Percentiles rank a stretch among this genome's conserved stretches.
phyloP scores from a whole-genome alignment of 768 basidiomycete genomes.

The Phlegmacium glaucopus region DNA sequence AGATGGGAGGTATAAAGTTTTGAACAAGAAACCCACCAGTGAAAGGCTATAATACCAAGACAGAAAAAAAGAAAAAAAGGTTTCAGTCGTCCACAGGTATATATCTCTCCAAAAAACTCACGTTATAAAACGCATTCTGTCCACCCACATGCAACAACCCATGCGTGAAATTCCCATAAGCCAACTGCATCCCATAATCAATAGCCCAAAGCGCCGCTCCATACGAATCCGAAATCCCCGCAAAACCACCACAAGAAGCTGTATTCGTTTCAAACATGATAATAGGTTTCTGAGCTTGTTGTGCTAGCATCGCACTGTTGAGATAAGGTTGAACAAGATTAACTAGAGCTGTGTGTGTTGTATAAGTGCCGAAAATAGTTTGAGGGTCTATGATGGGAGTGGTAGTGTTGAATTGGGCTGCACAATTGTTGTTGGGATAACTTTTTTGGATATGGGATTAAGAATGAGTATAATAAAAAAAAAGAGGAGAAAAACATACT shows the following conservation, averaged over 20 bases:
- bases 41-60: constrained; percentile 45
- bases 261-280: constrained; percentile 74
- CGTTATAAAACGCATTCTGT: constrained; percentile 66
- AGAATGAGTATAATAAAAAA: neutral
- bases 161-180: constrained; percentile 52
- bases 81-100: constrained; percentile 20
- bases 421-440: constrained; percentile 57
- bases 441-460: too few species aligned
- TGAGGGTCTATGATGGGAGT: constrained; percentile 37
- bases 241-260: constrained; percentile 67
- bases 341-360: constrained; percentile 55
- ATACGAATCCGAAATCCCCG: constrained; percentile 59
- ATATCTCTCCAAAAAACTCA: constrained; percentile 24
- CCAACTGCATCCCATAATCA: constrained; percentile 64
- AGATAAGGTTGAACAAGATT: constrained; percentile 51
- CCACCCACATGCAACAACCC: constrained; percentile 62
- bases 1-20: neutral
- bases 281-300: constrained; percentile 41
- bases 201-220: constrained; percentile 64
- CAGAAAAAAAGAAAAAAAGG: constrained; percentile 24
- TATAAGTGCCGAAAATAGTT: constrained; percentile 46
- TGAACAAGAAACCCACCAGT: constrained; percentile 42
- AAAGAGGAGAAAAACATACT: constrained; percentile 32
- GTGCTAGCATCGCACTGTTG: constrained; percentile 43
- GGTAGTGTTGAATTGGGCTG: constrained; percentile 43